phyloP scores from a whole-genome alignment of 1,284 basidiomycete species.

The Naganishia sp. region DNA sequence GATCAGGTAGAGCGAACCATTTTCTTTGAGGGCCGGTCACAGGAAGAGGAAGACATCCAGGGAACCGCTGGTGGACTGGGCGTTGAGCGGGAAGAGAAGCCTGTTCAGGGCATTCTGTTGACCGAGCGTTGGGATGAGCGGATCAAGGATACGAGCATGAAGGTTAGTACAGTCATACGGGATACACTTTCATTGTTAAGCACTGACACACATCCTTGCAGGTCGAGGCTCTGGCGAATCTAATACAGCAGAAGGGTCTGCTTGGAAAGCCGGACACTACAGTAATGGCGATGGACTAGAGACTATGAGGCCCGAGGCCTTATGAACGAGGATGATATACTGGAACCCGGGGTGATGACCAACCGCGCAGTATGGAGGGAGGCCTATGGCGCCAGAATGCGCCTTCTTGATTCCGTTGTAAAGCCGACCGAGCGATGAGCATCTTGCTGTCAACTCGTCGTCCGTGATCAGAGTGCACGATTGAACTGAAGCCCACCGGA shows the following conservation, averaged over 20 bases:
- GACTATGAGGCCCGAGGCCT: not conserved
- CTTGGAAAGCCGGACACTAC: conserved; percentile 9
- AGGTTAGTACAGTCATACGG: conserved; percentile 57
- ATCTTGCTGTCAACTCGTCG: too few species aligned
- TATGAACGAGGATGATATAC: too few species aligned
- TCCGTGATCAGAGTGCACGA: too few species aligned
- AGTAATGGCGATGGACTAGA: conserved; percentile 15
- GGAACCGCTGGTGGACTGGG: conserved; percentile 88
- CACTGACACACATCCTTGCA: conserved; percentile 3
- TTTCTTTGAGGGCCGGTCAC: conserved; percentile 74
- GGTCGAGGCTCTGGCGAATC: conserved; percentile 33
- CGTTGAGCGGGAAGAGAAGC: conserved; percentile 66
- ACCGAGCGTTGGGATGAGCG: conserved; percentile 90
- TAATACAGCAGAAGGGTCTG: conserved; percentile 27
- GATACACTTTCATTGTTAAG: not conserved
- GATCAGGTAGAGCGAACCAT: conserved; percentile 92
- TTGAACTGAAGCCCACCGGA: not conserved
- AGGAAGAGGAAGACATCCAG: conserved; percentile 76
- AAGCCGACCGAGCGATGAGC: too few species aligned
- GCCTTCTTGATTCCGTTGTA: too few species aligned
- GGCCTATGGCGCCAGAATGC: too few species aligned
- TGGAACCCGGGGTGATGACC: not conserved
- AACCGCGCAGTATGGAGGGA: too few species aligned
- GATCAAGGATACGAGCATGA: conserved; percentile 78
- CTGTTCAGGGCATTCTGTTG: conserved; percentile 78